phyloP scores from a whole-genome alignment of 2,329 filamentous ascomycete species.

The Cercospora brassicicola region DNA sequence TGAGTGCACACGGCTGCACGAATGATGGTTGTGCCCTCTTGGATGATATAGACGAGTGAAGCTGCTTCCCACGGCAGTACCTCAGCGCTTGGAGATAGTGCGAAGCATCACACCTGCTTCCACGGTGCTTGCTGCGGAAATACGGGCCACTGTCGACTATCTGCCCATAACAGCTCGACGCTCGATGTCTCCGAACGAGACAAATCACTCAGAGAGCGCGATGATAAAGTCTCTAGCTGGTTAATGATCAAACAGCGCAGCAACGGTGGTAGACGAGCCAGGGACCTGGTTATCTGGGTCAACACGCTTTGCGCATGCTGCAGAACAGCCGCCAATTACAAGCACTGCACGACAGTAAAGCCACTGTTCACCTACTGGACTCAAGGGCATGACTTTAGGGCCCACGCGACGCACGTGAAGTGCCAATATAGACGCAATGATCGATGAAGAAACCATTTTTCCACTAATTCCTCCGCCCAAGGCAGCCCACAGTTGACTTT shows the following conservation, averaged over 20 bases:
- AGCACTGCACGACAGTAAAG: neutral
- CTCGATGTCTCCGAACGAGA: neutral
- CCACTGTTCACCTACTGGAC: neutral
- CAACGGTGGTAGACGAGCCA: neutral
- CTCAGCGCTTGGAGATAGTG: neutral
- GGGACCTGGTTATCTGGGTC: neutral
- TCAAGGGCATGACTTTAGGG: neutral
- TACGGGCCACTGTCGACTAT: neutral
- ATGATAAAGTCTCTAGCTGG: neutral
- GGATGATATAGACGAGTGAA: neutral
- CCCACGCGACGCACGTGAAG: too few species aligned
- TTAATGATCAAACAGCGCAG: too few species aligned
- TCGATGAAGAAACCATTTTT: neutral
- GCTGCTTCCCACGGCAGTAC: neutral
- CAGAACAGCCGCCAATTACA: neutral
- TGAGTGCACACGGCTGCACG: neutral
- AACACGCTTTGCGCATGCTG: neutral
- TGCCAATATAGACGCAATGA: neutral
- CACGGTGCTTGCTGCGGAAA: neutral
- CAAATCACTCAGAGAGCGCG: neutral
- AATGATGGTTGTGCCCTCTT: neutral
- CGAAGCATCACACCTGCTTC: neutral
- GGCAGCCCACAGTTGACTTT: neutral
- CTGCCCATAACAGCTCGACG: neutral
- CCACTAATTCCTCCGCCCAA: neutral